Evolutionary conservation across 495 filamentous ascomycete genomes (phyloP), one percentile per base, ranked within the genome.

Genomic region (Aspergillus panamensis): DNA sequence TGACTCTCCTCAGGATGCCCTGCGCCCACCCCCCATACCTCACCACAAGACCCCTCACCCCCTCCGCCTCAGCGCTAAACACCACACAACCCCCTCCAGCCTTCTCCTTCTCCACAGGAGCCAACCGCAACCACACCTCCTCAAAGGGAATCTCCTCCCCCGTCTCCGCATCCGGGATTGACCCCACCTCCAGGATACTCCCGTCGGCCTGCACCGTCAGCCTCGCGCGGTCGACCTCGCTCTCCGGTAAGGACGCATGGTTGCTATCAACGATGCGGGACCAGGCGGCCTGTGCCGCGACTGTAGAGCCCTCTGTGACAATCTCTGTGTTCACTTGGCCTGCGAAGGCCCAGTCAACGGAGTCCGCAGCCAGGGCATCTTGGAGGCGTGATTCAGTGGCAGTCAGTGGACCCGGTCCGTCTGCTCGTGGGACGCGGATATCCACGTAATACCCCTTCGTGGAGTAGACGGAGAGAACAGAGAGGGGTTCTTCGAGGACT

Each of bases 121-220:
- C 21, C 47, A 45, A 21, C 42, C n/a, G n/a, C 47, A 49, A 49
- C 47, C 47, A 49, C 47, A 49, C 47, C 25, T 49, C 47, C 47
- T 49, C 47, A 31, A 49, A 49, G 12, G 14, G 47, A 29, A 49
- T 31, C 7, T 30, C 47, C 16, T 49, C 47, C 7, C 47, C 47
- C 12, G 47, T 49, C 7, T 30, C 47, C 21, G 20, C 8, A 16
- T 49, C 47, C 8, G 47, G 47, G 16, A 49, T 29, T n/a, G 25
- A 20, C 13, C 47, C 47, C 4, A 49, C 47, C 47, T 49, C 47
- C 8, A 49, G n/a, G 29, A 49, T 49, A 31, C 47, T 49, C 16
- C 47, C 47, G 25, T 49, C 20, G 8, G 47, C 10, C 47, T 49
- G 47, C 20, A 49, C 21, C 3, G 20, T 49, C 19, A 49, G 29